Conservation (phyloP, 2,329 filamentous ascomycete genomes). For the Cladosporium halotolerans region DNA sequence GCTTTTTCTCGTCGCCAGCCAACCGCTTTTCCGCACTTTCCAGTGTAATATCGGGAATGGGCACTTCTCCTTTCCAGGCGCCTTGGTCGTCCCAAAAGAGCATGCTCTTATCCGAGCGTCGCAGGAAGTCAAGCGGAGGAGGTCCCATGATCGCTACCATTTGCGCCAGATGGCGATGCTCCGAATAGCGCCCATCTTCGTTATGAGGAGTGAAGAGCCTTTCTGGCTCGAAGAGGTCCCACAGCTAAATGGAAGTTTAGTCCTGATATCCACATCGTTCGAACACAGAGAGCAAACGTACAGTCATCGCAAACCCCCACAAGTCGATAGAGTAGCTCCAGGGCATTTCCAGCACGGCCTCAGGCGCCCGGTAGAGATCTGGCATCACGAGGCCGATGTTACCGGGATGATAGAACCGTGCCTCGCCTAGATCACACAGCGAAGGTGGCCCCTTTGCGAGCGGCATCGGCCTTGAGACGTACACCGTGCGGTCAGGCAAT, state of each 20-base stretch:
- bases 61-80: conserved; percentile 19
- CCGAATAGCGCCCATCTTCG: conserved; percentile 23
- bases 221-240: conserved; percentile 33
- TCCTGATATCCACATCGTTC: background rate
- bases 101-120: conserved; percentile 13
- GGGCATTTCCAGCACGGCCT: conserved; percentile 31
- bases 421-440: conserved; percentile 34
- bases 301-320: conserved; percentile 35
- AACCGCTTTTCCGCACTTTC: conserved; percentile 20
- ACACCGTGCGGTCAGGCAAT: conserved; percentile 22
- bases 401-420: conserved; percentile 28
- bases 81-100: conserved; percentile 20
- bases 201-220: conserved; percentile 27
- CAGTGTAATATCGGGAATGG: conserved; percentile 14
- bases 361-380: conserved; percentile 32
- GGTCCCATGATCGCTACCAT: conserved; percentile 23
- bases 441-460: conserved; percentile 28
- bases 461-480: conserved; percentile 32
- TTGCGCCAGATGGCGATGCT: conserved; percentile 22
- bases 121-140: conserved; percentile 22
- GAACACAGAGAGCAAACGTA: conserved; percentile 18
- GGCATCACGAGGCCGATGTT: conserved; percentile 31
- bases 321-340: conserved; percentile 35
- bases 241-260: conserved; percentile 24
- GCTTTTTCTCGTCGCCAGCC: conserved; percentile 20